phyloP scores from a whole-genome alignment of 2,329 filamentous ascomycete species.

The Phialemoniopsis sp. region DNA sequence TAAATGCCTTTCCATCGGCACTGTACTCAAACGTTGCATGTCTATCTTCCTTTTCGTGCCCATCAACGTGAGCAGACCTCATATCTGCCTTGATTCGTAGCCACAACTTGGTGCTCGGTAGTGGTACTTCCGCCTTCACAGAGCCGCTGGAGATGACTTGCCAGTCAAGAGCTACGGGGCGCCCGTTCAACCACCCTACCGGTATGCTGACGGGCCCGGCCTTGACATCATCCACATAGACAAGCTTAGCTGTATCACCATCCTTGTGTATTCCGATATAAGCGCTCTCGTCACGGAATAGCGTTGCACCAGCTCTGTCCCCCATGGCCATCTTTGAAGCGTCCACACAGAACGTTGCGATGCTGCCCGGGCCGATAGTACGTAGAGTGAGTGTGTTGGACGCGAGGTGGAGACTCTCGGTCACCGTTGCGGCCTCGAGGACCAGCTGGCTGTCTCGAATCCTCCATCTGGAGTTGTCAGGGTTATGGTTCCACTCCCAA shows the following conservation, averaged over 20 bases:
- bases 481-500: constrained; percentile 64
- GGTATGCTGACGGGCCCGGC: too few species aligned
- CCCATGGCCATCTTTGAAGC: constrained; percentile 42
- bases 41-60: too few species aligned
- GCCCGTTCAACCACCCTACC: too few species aligned
- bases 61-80: constrained; percentile 17
- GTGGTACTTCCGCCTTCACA: too few species aligned
- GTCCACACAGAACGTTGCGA: constrained; percentile 46
- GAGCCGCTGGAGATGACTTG: too few species aligned
- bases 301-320: constrained; percentile 45
- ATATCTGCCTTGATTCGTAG: constrained; percentile 31
- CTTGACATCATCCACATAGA: constrained; percentile 19
- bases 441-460: constrained; percentile 38
- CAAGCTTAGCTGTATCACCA: constrained; percentile 19
- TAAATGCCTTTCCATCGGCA: constrained; percentile 32
- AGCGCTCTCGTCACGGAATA: constrained; percentile 48
- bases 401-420: constrained; percentile 41
- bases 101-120: constrained; percentile 25
- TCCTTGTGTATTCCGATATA: constrained; percentile 46
- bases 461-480: too few species aligned
- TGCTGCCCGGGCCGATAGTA: constrained; percentile 38
- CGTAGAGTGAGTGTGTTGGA: constrained; percentile 43
- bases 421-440: constrained; percentile 45
- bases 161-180: too few species aligned
- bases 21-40: constrained; percentile 38